Conservation (phyloP, 306 rosid genomes). For the Myrica gale region DNA sequence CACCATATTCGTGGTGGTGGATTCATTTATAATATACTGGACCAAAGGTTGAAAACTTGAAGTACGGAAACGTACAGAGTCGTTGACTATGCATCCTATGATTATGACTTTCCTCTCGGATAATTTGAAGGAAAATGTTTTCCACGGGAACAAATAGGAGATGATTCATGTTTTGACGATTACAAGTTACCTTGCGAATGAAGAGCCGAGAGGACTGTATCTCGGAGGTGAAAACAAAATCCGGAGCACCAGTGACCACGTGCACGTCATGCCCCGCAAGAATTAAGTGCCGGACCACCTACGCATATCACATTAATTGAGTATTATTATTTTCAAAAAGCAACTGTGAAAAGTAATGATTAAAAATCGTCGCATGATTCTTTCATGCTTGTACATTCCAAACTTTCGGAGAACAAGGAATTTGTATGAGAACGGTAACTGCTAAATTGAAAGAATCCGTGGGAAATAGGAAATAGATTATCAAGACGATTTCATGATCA, state of each 20-base stretch:
- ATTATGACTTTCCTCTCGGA: background rate
- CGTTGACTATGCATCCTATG: background rate
- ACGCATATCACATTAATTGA: constrained; percentile 14
- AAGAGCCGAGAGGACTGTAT: constrained; percentile 70
- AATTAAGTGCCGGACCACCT: constrained; percentile 88
- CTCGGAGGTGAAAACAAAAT: constrained; percentile 84
- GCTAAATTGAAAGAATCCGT: background rate
- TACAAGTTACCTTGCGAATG: constrained; percentile 68
- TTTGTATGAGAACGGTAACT: background rate
- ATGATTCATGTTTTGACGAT: background rate
- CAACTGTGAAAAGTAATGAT: background rate
- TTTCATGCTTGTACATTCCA: background rate
- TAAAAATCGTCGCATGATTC: background rate
- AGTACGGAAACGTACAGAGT: background rate
- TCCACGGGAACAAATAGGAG: background rate
- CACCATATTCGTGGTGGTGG: too few relatives aligned
- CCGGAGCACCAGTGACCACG: constrained; percentile 92
- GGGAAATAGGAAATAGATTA: too few relatives aligned
- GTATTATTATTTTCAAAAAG: constrained; percentile 8
- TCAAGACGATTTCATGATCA: background rate
- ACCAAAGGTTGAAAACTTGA: too few relatives aligned
- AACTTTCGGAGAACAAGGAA: background rate
- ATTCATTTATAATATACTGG: too few relatives aligned
- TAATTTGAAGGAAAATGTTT: background rate
- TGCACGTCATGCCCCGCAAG: constrained; percentile 91